A percentile compares a stretch with the other conserved stretches of the same genome.
Conservation (phyloP, 2,329 filamentous ascomycete species). For the Dryadomyces quercus-mongolicae region DNA sequence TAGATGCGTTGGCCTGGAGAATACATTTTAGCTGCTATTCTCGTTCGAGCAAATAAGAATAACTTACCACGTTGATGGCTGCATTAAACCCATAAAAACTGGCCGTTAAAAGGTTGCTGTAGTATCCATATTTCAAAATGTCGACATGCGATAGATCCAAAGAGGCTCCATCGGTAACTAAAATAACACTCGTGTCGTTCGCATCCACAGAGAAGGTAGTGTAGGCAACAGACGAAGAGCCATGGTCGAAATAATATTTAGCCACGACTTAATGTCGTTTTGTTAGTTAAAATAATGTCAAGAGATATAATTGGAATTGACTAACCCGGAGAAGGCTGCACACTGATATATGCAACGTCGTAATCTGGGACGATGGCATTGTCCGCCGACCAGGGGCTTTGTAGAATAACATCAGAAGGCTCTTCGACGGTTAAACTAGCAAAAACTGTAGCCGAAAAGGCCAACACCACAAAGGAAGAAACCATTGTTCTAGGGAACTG, state of each 20-base stretch:
- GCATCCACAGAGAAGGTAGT: background rate
- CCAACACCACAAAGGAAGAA: background rate
- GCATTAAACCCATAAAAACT: conserved; percentile 9
- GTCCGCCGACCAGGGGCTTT: conserved; percentile 2
- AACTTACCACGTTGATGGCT: conserved; percentile 6
- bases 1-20: conserved; percentile 5
- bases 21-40: background rate
- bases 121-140: conserved; percentile 5
- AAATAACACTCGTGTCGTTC: conserved; percentile 6
- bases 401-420: conserved; percentile 4
- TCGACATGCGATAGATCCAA: background rate
- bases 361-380: conserved; percentile 6
- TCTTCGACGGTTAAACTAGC: conserved; percentile 1
- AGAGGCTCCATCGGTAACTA: background rate
- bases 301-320: background rate
- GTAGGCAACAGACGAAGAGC: background rate
- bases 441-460: background rate
- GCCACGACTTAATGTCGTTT: background rate
- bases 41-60: background rate
- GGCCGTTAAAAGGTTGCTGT: conserved; percentile 1
- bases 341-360: conserved; percentile 1
- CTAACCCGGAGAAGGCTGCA: conserved; percentile 3
- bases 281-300: background rate
- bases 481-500: no score
- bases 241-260: background rate